These are phyloP conservation scores for Salicornia ramosissima DNA, from an alignment of 148 eudicot species.

Conservation along the genomic window DNA sequence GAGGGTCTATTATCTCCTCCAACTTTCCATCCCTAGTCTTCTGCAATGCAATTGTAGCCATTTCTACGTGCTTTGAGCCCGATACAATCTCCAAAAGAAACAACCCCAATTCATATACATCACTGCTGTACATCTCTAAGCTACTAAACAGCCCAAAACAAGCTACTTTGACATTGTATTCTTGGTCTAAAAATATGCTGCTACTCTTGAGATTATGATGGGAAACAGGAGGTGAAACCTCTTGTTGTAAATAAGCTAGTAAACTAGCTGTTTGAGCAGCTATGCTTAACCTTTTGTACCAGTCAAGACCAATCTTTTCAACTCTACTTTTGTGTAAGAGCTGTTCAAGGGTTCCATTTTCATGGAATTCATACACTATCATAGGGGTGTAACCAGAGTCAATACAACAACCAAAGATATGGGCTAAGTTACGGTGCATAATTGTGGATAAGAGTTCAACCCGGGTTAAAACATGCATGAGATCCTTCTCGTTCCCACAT, in stretches of 20 bases:
- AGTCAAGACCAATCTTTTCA: slow-evolving; percentile 43
- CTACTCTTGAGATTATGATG: slow-evolving; percentile 57
- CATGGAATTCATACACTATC: slow-evolving; percentile 65
- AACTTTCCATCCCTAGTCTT: slow-evolving; percentile 68
- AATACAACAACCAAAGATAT: slow-evolving; percentile 65
- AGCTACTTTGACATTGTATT: slow-evolving; percentile 43
- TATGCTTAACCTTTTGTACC: slow-evolving; percentile 60
- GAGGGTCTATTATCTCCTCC: slow-evolving; percentile 71
- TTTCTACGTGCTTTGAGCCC: slow-evolving; percentile 37
- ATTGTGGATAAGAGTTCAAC: slow-evolving; percentile 54
- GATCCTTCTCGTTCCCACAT: slow-evolving; percentile 50
- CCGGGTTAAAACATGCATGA: slow-evolving; percentile 41
- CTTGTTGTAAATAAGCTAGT: slow-evolving; percentile 61
- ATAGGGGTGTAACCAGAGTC: slow-evolving; percentile 52
- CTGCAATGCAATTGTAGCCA: slow-evolving; percentile 40
- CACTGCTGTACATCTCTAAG: slow-evolving; percentile 33
- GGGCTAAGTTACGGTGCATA: slow-evolving; percentile 57
- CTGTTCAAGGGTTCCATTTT: slow-evolving; percentile 53
- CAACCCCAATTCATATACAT: slow-evolving; percentile 67
- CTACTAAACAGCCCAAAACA: slow-evolving; percentile 42
- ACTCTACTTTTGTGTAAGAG: slow-evolving; percentile 31
- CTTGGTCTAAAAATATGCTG: slow-evolving; percentile 52
- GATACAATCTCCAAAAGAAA: slow-evolving; percentile 65
- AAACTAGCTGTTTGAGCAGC: slow-evolving; percentile 57
- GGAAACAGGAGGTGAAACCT: slow-evolving; percentile 60